Evolutionary conservation across 2,329 filamentous ascomycete species (phyloP), one percentile per base, ranked within the genome.

Genomic region (Neonectria faginata): DNA sequence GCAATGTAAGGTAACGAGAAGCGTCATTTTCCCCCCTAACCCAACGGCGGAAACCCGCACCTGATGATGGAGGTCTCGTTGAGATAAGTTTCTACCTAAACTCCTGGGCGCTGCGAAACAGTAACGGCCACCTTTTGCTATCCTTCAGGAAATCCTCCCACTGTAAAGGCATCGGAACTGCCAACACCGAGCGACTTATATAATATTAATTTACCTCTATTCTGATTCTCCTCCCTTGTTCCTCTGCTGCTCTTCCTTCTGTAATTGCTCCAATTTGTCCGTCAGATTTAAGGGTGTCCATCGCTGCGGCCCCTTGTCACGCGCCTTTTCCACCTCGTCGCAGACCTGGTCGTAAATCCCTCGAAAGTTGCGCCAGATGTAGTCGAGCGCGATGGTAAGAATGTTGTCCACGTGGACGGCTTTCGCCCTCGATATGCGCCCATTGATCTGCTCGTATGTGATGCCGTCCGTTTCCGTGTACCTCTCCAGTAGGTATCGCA

Each of bases 401-500:
- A 72, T 41, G 22, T 73, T 66, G n/a, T 68, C 70, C 61, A 70
- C 69, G 36, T 65, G 67, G 31, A 64, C 55, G 55, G 64, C 60
- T 42, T 50, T 72, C 10, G 70, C 67, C 10, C 55, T 62, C 27
- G 52, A 55, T 18, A 73, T 70, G 57, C 69, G 65, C 53, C 51
- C 60, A 55, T 73, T 69, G 39, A 73, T 58, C 18, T 56, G 55
- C 55, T 72, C 69, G 45, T 72, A 73, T 27, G 66, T 73, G 61
- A 73, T 67, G 42, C 69, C 69, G 18, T 64, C 67, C 9, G 39
- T 44, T 41, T 73, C 69, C 31, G 67, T 60, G 57, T 72, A 69
- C 53, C 67, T 73, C 27, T 73, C 71, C 44, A 73, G 50, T 33
- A 73, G 58, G 39, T 73, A 73, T 70, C 68, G 67, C 47, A 69